Evolutionary conservation across 768 basidiomycete genomes (phyloP), one percentile per base, ranked within the genome.

Genomic region (Kwoniella europaea): DNA sequence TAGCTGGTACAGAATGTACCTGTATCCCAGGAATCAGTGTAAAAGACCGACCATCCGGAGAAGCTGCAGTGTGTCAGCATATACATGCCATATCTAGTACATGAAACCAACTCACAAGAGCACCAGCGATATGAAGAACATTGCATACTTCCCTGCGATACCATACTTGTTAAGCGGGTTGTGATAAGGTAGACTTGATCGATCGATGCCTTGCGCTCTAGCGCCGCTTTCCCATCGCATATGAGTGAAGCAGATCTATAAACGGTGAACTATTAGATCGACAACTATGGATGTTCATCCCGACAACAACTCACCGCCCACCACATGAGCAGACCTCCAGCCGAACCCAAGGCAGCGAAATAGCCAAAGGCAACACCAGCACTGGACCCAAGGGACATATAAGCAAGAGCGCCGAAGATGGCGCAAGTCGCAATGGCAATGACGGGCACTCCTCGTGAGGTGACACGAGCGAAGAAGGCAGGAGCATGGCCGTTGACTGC

Each of bases 1-100:
- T 95, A 96, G 81, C 61, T 92, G 22, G 93, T 93, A 63, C 95
- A 86, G 75, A 95, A 94, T n/a, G 83, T 86, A 24, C 87, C 89
- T 3, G 85, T 86, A 27, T 81, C 79, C 92, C 89, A 90, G n/a
- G 20, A 29, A 41, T 22, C 42, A 2, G 35, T 27, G 63, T 88
- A 83, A 86, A 90, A 90, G 54, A 89, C 87, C 41, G 65, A 71
- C 72, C 71, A 82, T 35, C 70, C 75, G 62, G 65, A 82, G 74
- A 76, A 82, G 78, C 82, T 69, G 70, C 13, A 63, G n/a, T 20
- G 13, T 7, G 46, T 63, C 42, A 63, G 61, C 61, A 16, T 59
- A 42, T 41, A 24, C 35, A n/a, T 15, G 35, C 27, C 42, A 43
- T 43, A 10, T 29, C n/a, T 16, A n/a, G 20, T 27, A 5, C 10